Evolutionary conservation across 2,329 filamentous ascomycete species (phyloP).

Genomic region (Byssoonygena ceratinophila): DNA sequence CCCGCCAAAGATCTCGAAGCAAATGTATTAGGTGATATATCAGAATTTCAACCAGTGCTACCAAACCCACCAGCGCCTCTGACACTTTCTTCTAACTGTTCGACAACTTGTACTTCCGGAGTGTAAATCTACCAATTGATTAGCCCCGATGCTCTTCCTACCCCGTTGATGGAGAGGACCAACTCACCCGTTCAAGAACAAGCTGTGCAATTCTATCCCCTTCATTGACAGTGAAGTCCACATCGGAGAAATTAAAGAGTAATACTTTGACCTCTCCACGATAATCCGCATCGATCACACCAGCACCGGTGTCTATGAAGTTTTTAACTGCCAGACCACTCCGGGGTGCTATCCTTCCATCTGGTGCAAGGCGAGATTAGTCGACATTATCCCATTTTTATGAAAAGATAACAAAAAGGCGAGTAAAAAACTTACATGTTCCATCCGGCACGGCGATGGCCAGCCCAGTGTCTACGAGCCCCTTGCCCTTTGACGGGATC

Average conservation of each 20-base stretch:
- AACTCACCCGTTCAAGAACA: slow-evolving; percentile 65
- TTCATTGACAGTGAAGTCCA: slow-evolving; percentile 66
- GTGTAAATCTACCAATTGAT: slow-evolving; percentile 58
- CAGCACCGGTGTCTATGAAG: slow-evolving; percentile 91
- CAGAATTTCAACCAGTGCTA: slow-evolving; percentile 58
- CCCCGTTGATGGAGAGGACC: too few species aligned
- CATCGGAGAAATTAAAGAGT: slow-evolving; percentile 81
- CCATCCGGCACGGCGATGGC: slow-evolving; percentile 80
- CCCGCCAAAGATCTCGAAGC: background rate
- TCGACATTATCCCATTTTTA: background rate
- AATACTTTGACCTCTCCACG: slow-evolving; percentile 87
- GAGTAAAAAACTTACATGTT: slow-evolving; percentile 55
- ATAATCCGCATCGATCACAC: slow-evolving; percentile 97
- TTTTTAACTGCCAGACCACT: slow-evolving; percentile 88
- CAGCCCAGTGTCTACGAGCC: slow-evolving; percentile 79
- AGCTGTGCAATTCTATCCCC: slow-evolving; percentile 91
- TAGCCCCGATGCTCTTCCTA: background rate
- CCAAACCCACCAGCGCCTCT: slow-evolving; percentile 85
- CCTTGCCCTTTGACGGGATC: slow-evolving; percentile 74
- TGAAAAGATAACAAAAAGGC: background rate
- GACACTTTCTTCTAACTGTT: slow-evolving; percentile 80
- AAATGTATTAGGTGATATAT: background rate
- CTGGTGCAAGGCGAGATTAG: slow-evolving; percentile 35
- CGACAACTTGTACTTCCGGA: slow-evolving; percentile 80
- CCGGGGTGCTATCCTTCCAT: slow-evolving; percentile 80